These are phyloP conservation scores for Paecilomyces dactylethromorphus DNA, from an alignment of 2,329 filamentous ascomycete genomes.

Conservation along the genomic window DNA sequence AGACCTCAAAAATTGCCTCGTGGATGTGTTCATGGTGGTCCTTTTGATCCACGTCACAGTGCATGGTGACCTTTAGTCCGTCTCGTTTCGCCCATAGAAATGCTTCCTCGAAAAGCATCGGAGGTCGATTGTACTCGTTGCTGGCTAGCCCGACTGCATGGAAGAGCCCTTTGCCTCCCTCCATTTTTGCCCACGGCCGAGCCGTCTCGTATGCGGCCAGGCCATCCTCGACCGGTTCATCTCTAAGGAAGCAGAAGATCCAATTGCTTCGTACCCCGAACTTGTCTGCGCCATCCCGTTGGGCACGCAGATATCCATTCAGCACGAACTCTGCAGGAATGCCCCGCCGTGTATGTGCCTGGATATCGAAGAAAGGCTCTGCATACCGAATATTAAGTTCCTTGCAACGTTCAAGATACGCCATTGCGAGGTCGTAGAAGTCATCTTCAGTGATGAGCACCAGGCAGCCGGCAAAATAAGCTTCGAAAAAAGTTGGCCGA, in stretches of 20 bases:
- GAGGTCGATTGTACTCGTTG: slow-evolving; percentile 42
- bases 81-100: slow-evolving; percentile 21
- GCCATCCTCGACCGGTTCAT: slow-evolving; percentile 33
- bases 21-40: slow-evolving; percentile 40
- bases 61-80: slow-evolving; percentile 34
- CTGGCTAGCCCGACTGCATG: slow-evolving; percentile 43
- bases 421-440: slow-evolving; percentile 37
- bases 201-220: slow-evolving; percentile 33
- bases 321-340: slow-evolving; percentile 25
- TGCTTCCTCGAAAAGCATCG: slow-evolving; percentile 37
- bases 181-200: slow-evolving; percentile 23
- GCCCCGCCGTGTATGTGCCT: slow-evolving; percentile 35
- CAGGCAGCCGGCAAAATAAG: not conserved
- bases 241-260: slow-evolving; percentile 40
- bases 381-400: slow-evolving; percentile 35
- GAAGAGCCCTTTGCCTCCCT: slow-evolving; percentile 31
- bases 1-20: slow-evolving; percentile 27
- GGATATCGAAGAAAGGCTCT: slow-evolving; percentile 40
- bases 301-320: slow-evolving; percentile 29
- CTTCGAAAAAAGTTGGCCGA: slow-evolving; percentile 25
- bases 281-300: slow-evolving; percentile 18
- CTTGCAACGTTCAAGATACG: slow-evolving; percentile 25
- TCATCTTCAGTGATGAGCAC: slow-evolving; percentile 28
- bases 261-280: slow-evolving; percentile 27
- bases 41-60: slow-evolving; percentile 48